phyloP scores from a whole-genome alignment of 2,329 filamentous ascomycete genomes.

The Colletotrichum viniferum region DNA sequence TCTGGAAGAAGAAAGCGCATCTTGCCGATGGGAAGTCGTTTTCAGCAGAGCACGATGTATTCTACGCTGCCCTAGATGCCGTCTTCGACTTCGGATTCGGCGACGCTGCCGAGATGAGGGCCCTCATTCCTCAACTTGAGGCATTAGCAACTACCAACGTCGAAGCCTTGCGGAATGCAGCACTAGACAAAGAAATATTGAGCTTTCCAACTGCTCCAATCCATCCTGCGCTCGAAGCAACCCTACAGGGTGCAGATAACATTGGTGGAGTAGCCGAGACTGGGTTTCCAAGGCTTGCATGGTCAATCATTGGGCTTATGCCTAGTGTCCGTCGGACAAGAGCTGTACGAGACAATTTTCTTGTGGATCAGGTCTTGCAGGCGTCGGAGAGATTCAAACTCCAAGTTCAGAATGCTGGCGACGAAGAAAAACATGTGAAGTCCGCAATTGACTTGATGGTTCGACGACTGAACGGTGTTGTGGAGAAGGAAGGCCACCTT shows the following conservation, averaged over 20 bases:
- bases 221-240: background rate
- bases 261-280: background rate
- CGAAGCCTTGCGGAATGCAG: background rate
- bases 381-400: background rate
- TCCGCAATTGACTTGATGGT: slow-evolving; percentile 36
- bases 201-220: background rate
- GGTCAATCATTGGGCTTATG: background rate
- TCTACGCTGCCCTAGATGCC: slow-evolving; percentile 35
- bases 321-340: background rate
- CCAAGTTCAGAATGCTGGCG: background rate
- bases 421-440: background rate
- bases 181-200: background rate
- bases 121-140: background rate
- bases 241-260: background rate
- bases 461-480: slow-evolving; percentile 30
- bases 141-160: background rate
- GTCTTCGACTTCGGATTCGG: slow-evolving; percentile 38
- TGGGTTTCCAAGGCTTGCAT: background rate
- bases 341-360: background rate
- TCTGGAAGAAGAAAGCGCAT: slow-evolving; percentile 36
- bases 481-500: background rate
- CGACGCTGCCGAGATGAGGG: background rate
- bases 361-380: background rate
- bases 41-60: slow-evolving; percentile 33
- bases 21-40: slow-evolving; percentile 34